Evolutionary conservation across 495 filamentous ascomycete species (phyloP).

Genomic region (Aspergillus egyptiacus): DNA sequence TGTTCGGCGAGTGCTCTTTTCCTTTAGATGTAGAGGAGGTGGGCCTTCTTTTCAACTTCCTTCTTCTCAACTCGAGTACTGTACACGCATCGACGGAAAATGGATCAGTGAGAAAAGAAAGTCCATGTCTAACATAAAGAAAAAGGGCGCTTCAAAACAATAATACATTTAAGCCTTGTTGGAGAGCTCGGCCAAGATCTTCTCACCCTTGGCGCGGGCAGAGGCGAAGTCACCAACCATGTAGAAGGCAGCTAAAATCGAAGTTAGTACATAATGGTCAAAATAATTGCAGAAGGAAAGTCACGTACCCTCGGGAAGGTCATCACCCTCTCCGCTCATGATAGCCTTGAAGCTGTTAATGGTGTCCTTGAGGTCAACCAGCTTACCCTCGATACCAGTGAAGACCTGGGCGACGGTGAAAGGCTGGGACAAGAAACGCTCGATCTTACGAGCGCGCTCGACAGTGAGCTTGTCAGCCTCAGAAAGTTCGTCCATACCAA

Average conservation of each 20-base stretch:
- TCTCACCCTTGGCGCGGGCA: slow-evolving; percentile 94
- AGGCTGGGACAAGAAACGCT: slow-evolving; percentile 98
- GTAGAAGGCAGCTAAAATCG: slow-evolving; percentile 68
- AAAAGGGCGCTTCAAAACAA: slow-evolving; percentile 35
- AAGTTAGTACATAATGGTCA: slow-evolving; percentile 8
- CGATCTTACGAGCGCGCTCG: slow-evolving; percentile 99
- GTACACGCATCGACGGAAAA: slow-evolving; percentile 43
- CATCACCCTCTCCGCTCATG: slow-evolving; percentile 89
- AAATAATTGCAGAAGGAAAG: background rate
- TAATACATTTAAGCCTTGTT: slow-evolving; percentile 55
- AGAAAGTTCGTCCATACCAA: slow-evolving; percentile 99
- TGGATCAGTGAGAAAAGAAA: slow-evolving; percentile 30
- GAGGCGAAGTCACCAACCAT: slow-evolving; percentile 97
- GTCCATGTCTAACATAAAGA: slow-evolving; percentile 33
- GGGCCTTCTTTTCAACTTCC: slow-evolving; percentile 17
- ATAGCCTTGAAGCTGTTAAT: slow-evolving; percentile 96
- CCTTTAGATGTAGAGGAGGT: slow-evolving; percentile 10
- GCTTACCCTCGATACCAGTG: slow-evolving; percentile 96
- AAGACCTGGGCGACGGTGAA: slow-evolving; percentile 99
- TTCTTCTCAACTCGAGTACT: slow-evolving; percentile 43
- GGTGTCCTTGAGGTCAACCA: slow-evolving; percentile 98
- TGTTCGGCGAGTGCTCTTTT: slow-evolving; percentile 16
- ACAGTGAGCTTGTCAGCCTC: slow-evolving; percentile 99
- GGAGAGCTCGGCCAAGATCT: slow-evolving; percentile 96
- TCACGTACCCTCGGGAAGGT: slow-evolving; percentile 75